These are phyloP conservation scores for Hypoxylon intermedium DNA, from an alignment of 495 filamentous ascomycete species.

Conservation along the genomic window DNA sequence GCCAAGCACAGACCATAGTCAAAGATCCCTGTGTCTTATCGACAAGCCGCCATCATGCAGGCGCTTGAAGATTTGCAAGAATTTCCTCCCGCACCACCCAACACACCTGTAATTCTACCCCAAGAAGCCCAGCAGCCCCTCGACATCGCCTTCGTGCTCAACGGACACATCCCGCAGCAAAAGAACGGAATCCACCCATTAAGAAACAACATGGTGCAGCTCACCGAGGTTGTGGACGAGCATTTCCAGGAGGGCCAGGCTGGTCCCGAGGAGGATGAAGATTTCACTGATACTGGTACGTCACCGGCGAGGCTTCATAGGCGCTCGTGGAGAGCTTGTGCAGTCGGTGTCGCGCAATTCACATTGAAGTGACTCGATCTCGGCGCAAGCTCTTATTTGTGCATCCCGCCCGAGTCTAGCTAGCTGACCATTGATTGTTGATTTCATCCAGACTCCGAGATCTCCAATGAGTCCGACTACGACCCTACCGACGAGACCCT, in stretches of 20 bases:
- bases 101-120: not conserved
- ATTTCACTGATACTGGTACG: conserved; percentile 89
- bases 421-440: too few species aligned
- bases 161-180: too few species aligned
- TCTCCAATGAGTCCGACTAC: conserved; percentile 65
- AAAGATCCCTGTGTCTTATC: too few species aligned
- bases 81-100: conserved; percentile 12
- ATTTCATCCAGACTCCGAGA: conserved; percentile 69
- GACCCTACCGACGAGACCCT: conserved; percentile 66
- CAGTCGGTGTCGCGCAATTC: too few species aligned
- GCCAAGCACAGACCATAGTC: too few species aligned
- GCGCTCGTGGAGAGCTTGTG: too few species aligned
- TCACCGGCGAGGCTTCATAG: too few species aligned
- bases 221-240: conserved; percentile 94
- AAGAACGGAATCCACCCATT: not conserved
- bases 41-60: not conserved
- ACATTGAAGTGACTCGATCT: too few species aligned
- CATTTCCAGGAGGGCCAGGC: conserved; percentile 81
- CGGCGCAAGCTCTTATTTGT: too few species aligned
- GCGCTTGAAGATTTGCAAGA: conserved; percentile 12
- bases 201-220: conserved; percentile 88
- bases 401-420: too few species aligned
- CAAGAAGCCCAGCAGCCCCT: not conserved
- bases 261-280: conserved; percentile 78
- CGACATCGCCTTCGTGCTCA: too few species aligned